Percentiles rank a stretch among this genome's conserved stretches.
Evolutionary conservation across 352 stramenopile species (phyloP).

Genomic region (Pythium coloratum): DNA sequence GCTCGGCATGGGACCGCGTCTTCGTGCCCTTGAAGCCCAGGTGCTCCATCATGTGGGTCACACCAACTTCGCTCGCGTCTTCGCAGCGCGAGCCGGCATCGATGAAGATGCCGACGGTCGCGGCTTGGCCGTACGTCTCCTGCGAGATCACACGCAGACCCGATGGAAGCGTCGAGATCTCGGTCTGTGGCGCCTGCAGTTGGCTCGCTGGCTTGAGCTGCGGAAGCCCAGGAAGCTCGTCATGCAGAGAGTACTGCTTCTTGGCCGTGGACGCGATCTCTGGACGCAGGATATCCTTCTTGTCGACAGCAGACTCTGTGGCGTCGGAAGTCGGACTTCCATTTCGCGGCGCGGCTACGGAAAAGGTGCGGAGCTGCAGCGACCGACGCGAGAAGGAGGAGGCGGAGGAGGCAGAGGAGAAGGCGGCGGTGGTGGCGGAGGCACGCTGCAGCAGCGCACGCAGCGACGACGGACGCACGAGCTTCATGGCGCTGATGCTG

Average conservation of each 20-base stretch:
- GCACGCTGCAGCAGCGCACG: slow-evolving; percentile 5
- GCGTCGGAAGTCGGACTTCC: slow-evolving; percentile 25
- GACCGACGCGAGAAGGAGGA: not conserved
- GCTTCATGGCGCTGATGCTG: slow-evolving; percentile 13
- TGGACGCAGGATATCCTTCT: slow-evolving; percentile 59
- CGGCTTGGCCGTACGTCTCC: slow-evolving; percentile 95
- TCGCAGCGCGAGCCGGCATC: slow-evolving; percentile 90
- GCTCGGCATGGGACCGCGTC: slow-evolving; percentile 76
- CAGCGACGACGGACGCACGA: slow-evolving; percentile 17
- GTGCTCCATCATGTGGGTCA: slow-evolving; percentile 94
- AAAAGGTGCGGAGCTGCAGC: slow-evolving; percentile 39
- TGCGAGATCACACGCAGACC: slow-evolving; percentile 96
- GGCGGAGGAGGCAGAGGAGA: not conserved
- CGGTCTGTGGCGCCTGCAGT: slow-evolving; percentile 84
- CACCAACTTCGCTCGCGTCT: slow-evolving; percentile 72
- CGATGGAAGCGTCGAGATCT: slow-evolving; percentile 92
- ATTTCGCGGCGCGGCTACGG: slow-evolving; percentile 27
- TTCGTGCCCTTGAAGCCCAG: slow-evolving; percentile 95
- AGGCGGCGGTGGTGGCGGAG: not conserved
- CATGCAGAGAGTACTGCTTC: slow-evolving; percentile 55
- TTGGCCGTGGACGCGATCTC: slow-evolving; percentile 34
- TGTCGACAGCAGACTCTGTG: slow-evolving; percentile 8
- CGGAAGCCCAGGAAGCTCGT: slow-evolving; percentile 68
- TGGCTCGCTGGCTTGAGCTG: slow-evolving; percentile 85
- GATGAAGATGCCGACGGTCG: slow-evolving; percentile 93